phyloP scores from a whole-genome alignment of 768 basidiomycete species.

The Tylopilus sp. region DNA sequence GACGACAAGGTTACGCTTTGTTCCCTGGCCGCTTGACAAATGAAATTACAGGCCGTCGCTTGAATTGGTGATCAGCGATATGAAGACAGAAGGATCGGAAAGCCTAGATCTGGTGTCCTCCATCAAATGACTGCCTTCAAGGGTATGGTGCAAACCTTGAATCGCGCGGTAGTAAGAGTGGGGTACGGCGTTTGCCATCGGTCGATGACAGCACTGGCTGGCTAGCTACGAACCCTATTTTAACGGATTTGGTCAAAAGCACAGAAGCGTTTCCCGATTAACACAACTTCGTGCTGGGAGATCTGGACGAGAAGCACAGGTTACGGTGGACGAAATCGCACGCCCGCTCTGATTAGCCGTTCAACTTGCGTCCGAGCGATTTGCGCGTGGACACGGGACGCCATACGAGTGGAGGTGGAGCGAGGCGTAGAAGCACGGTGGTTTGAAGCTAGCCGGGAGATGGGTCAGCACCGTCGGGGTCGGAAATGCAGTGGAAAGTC shows the following conservation, averaged over 20 bases:
- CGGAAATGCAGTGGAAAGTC: conserved; percentile 18
- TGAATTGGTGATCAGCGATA: not conserved
- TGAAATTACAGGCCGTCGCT: not conserved
- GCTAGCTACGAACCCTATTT: conserved; percentile 27
- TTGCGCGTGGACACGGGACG: conserved; percentile 10
- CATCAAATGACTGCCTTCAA: conserved; percentile 17
- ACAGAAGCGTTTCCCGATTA: conserved; percentile 26
- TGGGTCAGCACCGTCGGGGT: conserved; percentile 19
- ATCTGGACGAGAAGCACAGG: conserved; percentile 22
- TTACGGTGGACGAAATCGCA: conserved; percentile 7
- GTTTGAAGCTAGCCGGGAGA: not conserved
- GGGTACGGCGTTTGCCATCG: conserved; percentile 24
- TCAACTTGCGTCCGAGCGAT: conserved; percentile 16
- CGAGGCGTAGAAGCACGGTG: conserved; percentile 7
- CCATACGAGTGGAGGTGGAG: not conserved
- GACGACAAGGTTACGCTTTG: conserved; percentile 2
- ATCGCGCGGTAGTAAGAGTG: conserved; percentile 12
- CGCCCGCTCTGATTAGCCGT: conserved; percentile 14
- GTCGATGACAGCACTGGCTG: conserved; percentile 11
- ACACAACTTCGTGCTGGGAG: conserved; percentile 18
- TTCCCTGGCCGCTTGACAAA: conserved; percentile 6
- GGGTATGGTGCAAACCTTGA: conserved; percentile 14
- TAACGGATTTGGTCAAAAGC: conserved; percentile 28
- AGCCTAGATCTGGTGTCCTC: conserved; percentile 17
- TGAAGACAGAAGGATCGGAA: conserved; percentile 9